phyloP scores from a whole-genome alignment of 2,329 filamentous ascomycete species.

The Venturia asperata region DNA sequence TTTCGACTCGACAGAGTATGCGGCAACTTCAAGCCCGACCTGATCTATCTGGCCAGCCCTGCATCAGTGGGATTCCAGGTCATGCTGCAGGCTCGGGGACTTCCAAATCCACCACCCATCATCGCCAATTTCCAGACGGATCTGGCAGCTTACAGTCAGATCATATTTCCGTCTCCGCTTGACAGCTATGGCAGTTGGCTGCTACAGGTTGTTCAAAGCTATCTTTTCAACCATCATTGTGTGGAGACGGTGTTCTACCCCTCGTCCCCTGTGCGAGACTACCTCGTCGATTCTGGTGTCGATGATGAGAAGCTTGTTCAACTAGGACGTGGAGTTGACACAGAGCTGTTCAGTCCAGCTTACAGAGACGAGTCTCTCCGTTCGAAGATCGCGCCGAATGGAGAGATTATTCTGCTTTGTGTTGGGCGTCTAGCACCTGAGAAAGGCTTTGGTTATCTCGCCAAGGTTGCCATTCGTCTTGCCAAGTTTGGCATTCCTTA shows the following conservation, averaged over 20 bases:
- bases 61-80: conserved; percentile 65
- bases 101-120: conserved; percentile 49
- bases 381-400: conserved; percentile 50
- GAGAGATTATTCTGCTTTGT: conserved; percentile 58
- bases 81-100: conserved; percentile 59
- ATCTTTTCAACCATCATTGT: conserved; percentile 54
- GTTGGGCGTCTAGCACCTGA: conserved; percentile 62
- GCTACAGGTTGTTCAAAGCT: conserved; percentile 57
- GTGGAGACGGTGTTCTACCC: conserved; percentile 65
- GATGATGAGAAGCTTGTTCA: conserved; percentile 51
- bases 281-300: conserved; percentile 53
- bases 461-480: conserved; percentile 49
- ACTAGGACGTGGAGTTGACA: conserved; percentile 59
- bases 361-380: conserved; percentile 48
- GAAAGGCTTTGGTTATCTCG: conserved; percentile 64
- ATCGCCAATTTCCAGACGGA: conserved; percentile 68
- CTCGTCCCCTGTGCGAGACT: conserved; percentile 54
- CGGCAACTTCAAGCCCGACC: conserved; percentile 55
- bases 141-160: conserved; percentile 60
- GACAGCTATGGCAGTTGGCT: conserved; percentile 55
- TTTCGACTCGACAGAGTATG: conserved; percentile 58
- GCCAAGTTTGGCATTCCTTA: conserved; percentile 51
- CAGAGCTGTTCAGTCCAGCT: conserved; percentile 51
- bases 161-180: conserved; percentile 59
- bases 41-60: conserved; percentile 64